Evolutionary conservation across 768 basidiomycete genomes (phyloP).

Genomic region (Dioszegia crocea): DNA sequence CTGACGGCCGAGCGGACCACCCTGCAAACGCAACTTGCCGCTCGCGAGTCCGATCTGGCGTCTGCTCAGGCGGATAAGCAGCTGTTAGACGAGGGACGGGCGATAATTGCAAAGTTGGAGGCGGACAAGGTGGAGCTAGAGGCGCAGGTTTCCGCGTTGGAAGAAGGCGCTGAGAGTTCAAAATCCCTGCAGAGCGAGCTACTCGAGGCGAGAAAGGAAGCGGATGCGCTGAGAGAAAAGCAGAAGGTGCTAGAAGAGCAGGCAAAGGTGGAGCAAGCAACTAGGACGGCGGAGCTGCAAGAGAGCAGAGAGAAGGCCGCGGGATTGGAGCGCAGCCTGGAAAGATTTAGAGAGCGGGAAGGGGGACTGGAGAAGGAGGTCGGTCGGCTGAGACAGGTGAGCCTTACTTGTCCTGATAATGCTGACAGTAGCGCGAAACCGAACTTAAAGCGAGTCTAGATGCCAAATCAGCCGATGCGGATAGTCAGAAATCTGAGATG

Average conservation of each 20-base stretch:
- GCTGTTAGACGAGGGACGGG: slow-evolving; percentile 29
- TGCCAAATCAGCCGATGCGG: neutral
- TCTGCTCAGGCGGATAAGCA: slow-evolving; percentile 25
- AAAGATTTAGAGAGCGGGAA: slow-evolving; percentile 18
- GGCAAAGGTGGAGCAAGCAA: slow-evolving; percentile 11
- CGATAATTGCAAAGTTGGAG: slow-evolving; percentile 32
- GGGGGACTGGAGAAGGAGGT: slow-evolving; percentile 40
- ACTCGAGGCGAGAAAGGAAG: slow-evolving; percentile 1
- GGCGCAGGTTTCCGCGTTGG: slow-evolving; percentile 5
- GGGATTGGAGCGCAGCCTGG: slow-evolving; percentile 11
- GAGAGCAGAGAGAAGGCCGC: slow-evolving; percentile 13
- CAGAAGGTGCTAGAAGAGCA: neutral
- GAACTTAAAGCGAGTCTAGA: slow-evolving; percentile 10
- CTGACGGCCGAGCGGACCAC: slow-evolving; percentile 36
- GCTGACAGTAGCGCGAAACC: slow-evolving; percentile 17
- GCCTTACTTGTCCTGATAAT: neutral
- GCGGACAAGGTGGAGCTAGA: slow-evolving; percentile 26
- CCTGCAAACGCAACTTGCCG: slow-evolving; percentile 29
- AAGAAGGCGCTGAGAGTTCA: neutral
- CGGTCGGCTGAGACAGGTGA: slow-evolving; percentile 38
- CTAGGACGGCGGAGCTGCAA: neutral
- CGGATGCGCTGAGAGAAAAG: neutral
- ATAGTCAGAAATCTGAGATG: neutral
- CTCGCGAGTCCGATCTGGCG: slow-evolving; percentile 9
- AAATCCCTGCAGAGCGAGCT: slow-evolving; percentile 8